Evolutionary conservation across 2,329 filamentous ascomycete species (phyloP), one percentile per base, ranked within the genome.

Genomic region (Metarhizium humberi): DNA sequence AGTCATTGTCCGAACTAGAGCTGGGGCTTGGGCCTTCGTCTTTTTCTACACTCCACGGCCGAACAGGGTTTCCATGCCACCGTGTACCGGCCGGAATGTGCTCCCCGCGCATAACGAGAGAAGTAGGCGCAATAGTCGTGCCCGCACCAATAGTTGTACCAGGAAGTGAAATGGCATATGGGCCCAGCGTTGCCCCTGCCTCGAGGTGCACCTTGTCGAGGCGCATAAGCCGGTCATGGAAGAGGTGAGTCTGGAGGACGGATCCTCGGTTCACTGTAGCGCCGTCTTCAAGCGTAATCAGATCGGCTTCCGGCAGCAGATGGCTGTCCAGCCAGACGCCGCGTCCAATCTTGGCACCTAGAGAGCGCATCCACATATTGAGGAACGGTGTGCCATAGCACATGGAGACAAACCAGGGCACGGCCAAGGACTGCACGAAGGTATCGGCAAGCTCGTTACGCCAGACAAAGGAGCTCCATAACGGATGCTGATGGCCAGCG

Each of bases 371-470:
- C 56, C 59, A 61, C 48, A 55, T 52, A 32, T 47, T 50, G 11
- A 62, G 56, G 2, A 62, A 25, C 0, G 61, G 60, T 3, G 61
- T 62, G 55, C 61, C 61, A 53, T 61, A 61, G 52, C 56, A 56
- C 25, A 48, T 42, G 14, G 43, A 45, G 2, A 58, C 57, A 46
- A 61, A 49, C 50, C 58, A 59, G 4, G 61, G 61, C 1, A 61
- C 53, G 10, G 57, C 60, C 8, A 62, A 49, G 8, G 55, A 56
- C 51, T 80, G 75, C 49, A 88, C 71, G 63, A 88, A 85, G 32
- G 69, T 67, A 61, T 82, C 79, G 16, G 84, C 87, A 47, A 88
- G 71, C 56, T 84, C 61, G 49, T 62, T 62, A 54, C 61, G 60
- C 61, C 61, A 62, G 42, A 62, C 61, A 34, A 62, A 62, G 2